Conservation (phyloP, 2,329 filamentous ascomycete genomes). For the Fusarium sp. region DNA sequence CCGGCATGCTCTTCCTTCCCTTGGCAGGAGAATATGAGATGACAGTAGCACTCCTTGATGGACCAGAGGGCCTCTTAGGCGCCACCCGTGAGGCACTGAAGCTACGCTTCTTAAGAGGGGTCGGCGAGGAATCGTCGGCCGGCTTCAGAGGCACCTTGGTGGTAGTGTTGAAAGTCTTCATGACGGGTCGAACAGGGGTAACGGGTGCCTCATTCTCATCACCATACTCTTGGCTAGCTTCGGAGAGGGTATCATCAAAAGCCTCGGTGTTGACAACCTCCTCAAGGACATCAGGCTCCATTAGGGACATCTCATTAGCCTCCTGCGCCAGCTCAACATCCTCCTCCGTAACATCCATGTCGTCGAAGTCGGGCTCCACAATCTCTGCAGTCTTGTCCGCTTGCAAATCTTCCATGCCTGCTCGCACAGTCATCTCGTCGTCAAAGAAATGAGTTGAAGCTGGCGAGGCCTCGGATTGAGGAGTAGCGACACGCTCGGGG, state of each 20-base stretch:
- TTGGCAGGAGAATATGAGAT: slow-evolving; percentile 67
- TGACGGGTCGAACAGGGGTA: slow-evolving; percentile 67
- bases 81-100: slow-evolving; percentile 63
- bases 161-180: slow-evolving; percentile 73
- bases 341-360: slow-evolving; percentile 63
- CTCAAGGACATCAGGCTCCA: slow-evolving; percentile 59
- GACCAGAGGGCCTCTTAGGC: slow-evolving; percentile 55
- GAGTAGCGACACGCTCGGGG: slow-evolving; percentile 12
- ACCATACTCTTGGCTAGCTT: slow-evolving; percentile 73
- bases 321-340: slow-evolving; percentile 69
- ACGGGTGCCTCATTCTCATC: slow-evolving; percentile 71
- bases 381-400: slow-evolving; percentile 38
- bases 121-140: slow-evolving; percentile 68
- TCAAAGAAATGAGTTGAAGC: slow-evolving; percentile 68
- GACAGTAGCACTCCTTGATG: slow-evolving; percentile 63
- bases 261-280: slow-evolving; percentile 49
- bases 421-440: slow-evolving; percentile 65
- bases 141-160: slow-evolving; percentile 82
- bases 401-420: slow-evolving; percentile 35
- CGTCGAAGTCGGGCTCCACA: slow-evolving; percentile 56
- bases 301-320: slow-evolving; percentile 69
- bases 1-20: slow-evolving; percentile 50
- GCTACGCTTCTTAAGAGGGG: slow-evolving; percentile 62
- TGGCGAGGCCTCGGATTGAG: slow-evolving; percentile 52
- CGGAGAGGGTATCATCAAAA: slow-evolving; percentile 66